Percentiles rank a stretch among this genome's conserved stretches.
Evolutionary conservation across 1,139 yeast species (phyloP).

Genomic region (Arxiozyma slooffiae): DNA sequence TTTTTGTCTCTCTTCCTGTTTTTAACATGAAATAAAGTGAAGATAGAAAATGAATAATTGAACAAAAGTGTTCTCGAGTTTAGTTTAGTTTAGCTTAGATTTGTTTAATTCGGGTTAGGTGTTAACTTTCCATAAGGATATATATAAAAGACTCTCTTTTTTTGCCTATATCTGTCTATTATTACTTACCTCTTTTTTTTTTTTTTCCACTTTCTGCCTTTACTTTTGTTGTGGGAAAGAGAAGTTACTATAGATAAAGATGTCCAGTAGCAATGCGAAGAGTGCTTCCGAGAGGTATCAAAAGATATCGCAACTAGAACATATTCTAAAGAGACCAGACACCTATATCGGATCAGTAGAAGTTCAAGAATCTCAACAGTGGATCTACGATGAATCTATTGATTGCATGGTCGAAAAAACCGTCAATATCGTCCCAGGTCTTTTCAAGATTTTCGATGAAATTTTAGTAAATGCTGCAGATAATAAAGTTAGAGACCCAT

Average conservation of each 20-base stretch:
- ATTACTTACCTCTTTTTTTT: too few relatives aligned
- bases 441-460: slow-evolving; percentile 94
- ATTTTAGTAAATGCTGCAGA: slow-evolving; percentile 97
- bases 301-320: slow-evolving; percentile 88
- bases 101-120: too few relatives aligned
- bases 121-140: too few relatives aligned
- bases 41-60: too few relatives aligned
- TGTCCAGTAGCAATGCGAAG: slow-evolving; percentile 24
- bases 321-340: slow-evolving; percentile 93
- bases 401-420: slow-evolving; percentile 63
- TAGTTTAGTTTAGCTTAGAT: too few relatives aligned
- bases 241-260: slow-evolving; percentile 17
- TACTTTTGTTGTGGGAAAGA: too few relatives aligned
- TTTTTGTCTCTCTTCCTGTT: too few relatives aligned
- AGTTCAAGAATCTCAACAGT: slow-evolving; percentile 65
- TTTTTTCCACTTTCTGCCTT: too few relatives aligned
- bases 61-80: too few relatives aligned
- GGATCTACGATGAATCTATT: slow-evolving; percentile 67
- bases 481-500: slow-evolving; percentile 88
- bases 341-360: slow-evolving; percentile 96
- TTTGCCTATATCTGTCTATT: too few relatives aligned
- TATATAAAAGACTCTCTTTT: too few relatives aligned
- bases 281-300: slow-evolving; percentile 79
- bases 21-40: too few relatives aligned
- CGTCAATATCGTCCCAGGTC: slow-evolving; percentile 85